Evolutionary conservation across 106 monocot species (phyloP).

Genomic region (Allium fistulosum): DNA sequence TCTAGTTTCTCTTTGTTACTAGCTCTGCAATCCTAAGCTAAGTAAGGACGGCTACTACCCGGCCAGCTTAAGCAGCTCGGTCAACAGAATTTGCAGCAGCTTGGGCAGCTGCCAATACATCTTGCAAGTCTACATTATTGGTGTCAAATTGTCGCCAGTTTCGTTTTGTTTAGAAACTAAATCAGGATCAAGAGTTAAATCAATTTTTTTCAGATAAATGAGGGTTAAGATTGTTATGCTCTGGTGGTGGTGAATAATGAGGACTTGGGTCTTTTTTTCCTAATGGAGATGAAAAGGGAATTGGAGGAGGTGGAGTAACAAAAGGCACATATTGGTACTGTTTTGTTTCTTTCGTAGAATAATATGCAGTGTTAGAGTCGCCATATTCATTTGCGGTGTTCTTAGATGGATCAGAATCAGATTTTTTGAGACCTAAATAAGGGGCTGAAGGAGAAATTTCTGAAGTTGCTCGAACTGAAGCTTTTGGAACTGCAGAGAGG

Average conservation of each 20-base stretch:
- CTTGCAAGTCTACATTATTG: slow-evolving; percentile 48
- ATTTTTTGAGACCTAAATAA: slow-evolving; percentile 1
- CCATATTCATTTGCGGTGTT: slow-evolving; percentile 3
- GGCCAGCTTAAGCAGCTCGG: slow-evolving; percentile 69
- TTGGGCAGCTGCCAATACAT: slow-evolving; percentile 79
- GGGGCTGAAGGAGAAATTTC: slow-evolving; percentile 13
- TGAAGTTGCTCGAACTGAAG: slow-evolving; percentile 22
- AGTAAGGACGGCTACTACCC: slow-evolving; percentile 80
- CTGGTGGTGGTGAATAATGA: slow-evolving; percentile 1
- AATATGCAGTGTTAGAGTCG: not conserved
- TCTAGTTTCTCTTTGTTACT: slow-evolving; percentile 21
- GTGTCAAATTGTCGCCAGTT: no score
- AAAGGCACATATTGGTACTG: slow-evolving; percentile 65
- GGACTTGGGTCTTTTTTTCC: slow-evolving; percentile 9
- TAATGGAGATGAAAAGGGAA: not conserved
- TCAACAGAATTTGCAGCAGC: slow-evolving; percentile 80
- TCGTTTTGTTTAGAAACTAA: no score
- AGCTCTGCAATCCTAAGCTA: slow-evolving; percentile 68
- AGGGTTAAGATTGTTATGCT: slow-evolving; percentile 8
- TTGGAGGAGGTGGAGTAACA: slow-evolving; percentile 31
- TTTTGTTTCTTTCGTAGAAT: slow-evolving; percentile 19
- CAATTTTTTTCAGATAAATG: no score
- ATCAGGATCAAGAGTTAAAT: no score
- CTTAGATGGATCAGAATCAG: slow-evolving; percentile 1
- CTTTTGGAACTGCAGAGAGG: no score